These are phyloP conservation scores for Pythium rhizo-oryzae DNA, from an alignment of 352 stramenopile species.

Conservation along the genomic window DNA sequence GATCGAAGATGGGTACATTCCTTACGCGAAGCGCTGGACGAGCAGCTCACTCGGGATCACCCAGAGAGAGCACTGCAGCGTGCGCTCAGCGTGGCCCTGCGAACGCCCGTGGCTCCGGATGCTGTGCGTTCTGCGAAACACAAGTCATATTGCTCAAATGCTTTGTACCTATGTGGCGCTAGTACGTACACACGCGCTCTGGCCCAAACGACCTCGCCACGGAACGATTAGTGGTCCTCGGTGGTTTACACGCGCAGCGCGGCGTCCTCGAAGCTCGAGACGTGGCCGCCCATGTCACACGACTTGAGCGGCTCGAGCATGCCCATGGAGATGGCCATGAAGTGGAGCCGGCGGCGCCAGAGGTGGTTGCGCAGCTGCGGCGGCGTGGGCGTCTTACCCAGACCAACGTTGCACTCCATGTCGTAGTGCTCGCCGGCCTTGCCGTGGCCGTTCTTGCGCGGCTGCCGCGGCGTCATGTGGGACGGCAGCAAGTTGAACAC, in stretches of 20 bases:
- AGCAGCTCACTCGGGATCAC: too few relatives aligned
- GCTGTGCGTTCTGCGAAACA: too few relatives aligned
- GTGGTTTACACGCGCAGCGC: not conserved
- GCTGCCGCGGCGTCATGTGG: conserved; percentile 52
- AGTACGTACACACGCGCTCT: not conserved
- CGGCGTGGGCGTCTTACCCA: conserved; percentile 43
- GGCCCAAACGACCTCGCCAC: too few relatives aligned
- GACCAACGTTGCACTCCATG: conserved; percentile 51
- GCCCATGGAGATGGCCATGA: conserved; percentile 51
- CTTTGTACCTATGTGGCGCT: not conserved
- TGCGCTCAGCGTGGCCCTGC: too few relatives aligned
- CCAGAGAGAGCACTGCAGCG: too few relatives aligned
- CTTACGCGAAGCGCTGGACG: not conserved
- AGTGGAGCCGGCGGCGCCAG: conserved; percentile 47
- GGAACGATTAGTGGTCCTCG: too few relatives aligned
- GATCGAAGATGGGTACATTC: conserved; percentile 10
- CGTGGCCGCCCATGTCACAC: conserved; percentile 36
- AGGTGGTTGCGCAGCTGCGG: conserved; percentile 37
- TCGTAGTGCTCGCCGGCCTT: conserved; percentile 43
- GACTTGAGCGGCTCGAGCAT: conserved; percentile 45
- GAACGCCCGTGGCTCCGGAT: too few relatives aligned
- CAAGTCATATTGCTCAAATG: too few relatives aligned
- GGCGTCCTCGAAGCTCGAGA: conserved; percentile 11
- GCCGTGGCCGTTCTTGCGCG: conserved; percentile 19
- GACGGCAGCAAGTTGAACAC: conserved; percentile 49